Base-by-base conservation (phyloP, 2,329 filamentous ascomycete species). In the Paradendryphiella salina region DNA sequence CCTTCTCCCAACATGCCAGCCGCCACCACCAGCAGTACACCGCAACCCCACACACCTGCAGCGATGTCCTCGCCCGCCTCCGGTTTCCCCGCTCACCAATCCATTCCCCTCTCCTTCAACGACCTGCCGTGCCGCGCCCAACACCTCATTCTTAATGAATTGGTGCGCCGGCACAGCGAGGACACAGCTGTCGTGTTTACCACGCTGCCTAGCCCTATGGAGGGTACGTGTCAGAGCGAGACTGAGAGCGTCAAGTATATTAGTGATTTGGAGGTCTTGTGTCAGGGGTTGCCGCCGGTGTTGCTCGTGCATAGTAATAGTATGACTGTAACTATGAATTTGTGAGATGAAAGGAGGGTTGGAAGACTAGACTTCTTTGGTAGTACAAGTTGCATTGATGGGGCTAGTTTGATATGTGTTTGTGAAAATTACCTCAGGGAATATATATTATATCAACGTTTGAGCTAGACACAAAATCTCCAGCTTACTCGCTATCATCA, bases 251-350 rank as follows among this genome's bases (percentile, higher is more conserved):
- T 89, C 50, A 82, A 82, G 55, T 96, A 94, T 71, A 77, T 96
- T 39, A 86, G 83, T 41, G 87, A 91, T 71, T 77, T 93, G 52
- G 88, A 94, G 71, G 82, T 94, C 2, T 74, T 96, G 50, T 93
- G 88, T 70, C 83, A 87, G 63, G 87, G 83, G 9, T 75, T 93
- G 54, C 89, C 90, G 21, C 90, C 90, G 1, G 84, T 85, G 37
- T 71, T 95, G 63, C 76, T 96, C 70, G 88, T 96, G 32, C 82
- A 95, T 73, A 91, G 88, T 72, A 95, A 95, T 73, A 90, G 86
- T 65, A 91, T 95, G 87, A 95, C 89, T 13, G 90, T 95, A 38
- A 95, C 88, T 5, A 88, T 88, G 65, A 88, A 85, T 69, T 73
- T 90, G 54, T 89, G 63, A 67, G 14, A 17, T 38, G 10, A 18